Evolutionary conservation across 805 yeast species (phyloP).

Genomic region (Ogataea ramenticola): DNA sequence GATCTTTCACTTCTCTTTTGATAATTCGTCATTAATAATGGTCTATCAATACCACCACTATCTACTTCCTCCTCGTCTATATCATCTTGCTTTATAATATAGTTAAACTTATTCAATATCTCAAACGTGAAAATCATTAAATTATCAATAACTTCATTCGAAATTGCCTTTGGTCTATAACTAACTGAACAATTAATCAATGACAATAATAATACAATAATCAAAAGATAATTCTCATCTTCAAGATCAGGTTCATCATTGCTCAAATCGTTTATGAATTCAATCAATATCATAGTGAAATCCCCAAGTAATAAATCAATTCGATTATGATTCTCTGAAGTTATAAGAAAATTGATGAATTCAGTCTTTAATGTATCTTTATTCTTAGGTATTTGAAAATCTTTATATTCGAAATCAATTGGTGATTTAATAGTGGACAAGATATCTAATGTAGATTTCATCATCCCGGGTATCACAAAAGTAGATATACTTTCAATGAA

Average conservation of each 20-base stretch:
- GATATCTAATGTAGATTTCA: constrained; percentile 24
- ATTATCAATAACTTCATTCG: constrained; percentile 27
- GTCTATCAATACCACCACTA: too few relatives aligned
- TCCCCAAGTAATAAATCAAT: constrained; percentile 42
- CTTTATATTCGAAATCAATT: constrained; percentile 17
- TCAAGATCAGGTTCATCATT: constrained; percentile 3
- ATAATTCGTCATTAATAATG: background rate
- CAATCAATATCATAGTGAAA: constrained; percentile 29
- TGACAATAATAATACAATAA: constrained; percentile 52
- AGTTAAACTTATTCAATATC: constrained; percentile 16
- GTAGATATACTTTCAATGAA: constrained; percentile 29
- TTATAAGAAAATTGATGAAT: constrained; percentile 35
- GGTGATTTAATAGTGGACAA: constrained; percentile 27
- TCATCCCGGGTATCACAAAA: constrained; percentile 30
- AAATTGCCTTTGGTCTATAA: constrained; percentile 59
- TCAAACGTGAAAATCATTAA: constrained; percentile 20
- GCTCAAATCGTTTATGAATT: constrained; percentile 19
- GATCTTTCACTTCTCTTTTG: background rate
- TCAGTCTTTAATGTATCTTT: constrained; percentile 22
- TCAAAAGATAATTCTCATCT: constrained; percentile 23
- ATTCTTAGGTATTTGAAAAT: constrained; percentile 20
- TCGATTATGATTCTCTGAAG: constrained; percentile 34
- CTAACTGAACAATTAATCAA: constrained; percentile 46
- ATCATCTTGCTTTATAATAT: constrained; percentile 21
- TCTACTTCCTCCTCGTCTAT: background rate